Conservation (phyloP, 176 grass and related monocot genomes). For the Phoenix roebelenii region DNA sequence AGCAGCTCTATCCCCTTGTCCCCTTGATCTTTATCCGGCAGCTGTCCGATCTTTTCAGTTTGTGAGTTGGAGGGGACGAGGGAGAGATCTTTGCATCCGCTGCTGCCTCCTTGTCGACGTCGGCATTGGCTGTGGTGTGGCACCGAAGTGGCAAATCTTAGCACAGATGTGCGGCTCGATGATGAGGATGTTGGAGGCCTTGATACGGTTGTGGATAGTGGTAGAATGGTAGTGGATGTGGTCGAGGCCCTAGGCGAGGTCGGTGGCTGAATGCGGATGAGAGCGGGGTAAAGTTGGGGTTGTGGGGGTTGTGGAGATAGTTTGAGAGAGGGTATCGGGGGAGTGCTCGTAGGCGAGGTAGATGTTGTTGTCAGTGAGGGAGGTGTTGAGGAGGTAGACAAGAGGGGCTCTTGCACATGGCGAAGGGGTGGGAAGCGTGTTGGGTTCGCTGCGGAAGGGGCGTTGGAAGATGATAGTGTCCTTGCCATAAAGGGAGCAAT, state of each 20-base stretch:
- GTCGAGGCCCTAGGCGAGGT: conserved; percentile 51
- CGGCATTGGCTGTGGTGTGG: not conserved
- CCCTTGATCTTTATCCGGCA: conserved; percentile 12
- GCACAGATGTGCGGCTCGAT: conserved; percentile 46
- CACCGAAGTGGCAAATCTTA: conserved; percentile 47
- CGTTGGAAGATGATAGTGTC: conserved; percentile 47
- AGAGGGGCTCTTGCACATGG: conserved; percentile 33
- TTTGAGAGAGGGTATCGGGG: conserved; percentile 27
- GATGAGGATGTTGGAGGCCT: conserved; percentile 25
- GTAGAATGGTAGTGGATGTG: conserved; percentile 62
- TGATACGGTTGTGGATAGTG: conserved; percentile 37
- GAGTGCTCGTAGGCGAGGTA: conserved; percentile 57
- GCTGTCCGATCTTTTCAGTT: conserved; percentile 3
- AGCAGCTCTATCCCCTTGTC: conserved; percentile 14
- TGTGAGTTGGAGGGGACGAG: no score
- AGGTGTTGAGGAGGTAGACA: conserved; percentile 46
- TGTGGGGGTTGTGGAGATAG: conserved; percentile 38
- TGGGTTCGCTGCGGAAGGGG: not conserved
- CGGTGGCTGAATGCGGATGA: conserved; percentile 33
- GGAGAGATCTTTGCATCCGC: no score
- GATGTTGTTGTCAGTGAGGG: conserved; percentile 31
- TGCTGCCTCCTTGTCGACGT: not conserved
- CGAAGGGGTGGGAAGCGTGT: not conserved
- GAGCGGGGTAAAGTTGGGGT: conserved; percentile 35
- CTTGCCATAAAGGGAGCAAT: conserved; percentile 40